phyloP scores from a whole-genome alignment of 371 early-diverging fungal genomes.

The Mucor ambiguus region DNA sequence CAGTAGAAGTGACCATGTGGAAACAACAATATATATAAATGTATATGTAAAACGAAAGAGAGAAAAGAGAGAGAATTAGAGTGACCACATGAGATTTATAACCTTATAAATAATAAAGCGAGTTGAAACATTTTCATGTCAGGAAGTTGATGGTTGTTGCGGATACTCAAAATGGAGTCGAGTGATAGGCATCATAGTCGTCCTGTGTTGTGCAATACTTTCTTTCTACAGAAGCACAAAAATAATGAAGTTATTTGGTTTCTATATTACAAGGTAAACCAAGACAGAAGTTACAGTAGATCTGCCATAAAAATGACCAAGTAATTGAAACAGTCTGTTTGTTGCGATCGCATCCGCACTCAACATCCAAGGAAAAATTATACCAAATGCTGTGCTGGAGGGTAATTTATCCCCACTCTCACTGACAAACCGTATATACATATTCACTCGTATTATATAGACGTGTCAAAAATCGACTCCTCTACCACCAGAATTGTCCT shows the following conservation, averaged over 20 bases:
- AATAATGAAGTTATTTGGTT: conserved; percentile 17
- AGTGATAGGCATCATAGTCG: conserved; percentile 4
- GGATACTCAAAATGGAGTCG: neutral
- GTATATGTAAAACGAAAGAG: neutral
- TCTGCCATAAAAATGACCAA: neutral
- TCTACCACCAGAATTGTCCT: conserved; percentile 16
- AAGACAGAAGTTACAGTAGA: neutral
- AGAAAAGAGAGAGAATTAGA: neutral
- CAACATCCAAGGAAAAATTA: conserved; percentile 24
- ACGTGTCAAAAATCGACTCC: conserved; percentile 20
- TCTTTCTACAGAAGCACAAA: neutral
- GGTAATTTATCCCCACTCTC: conserved; percentile 12
- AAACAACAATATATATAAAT: neutral
- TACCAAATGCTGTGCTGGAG: conserved; percentile 21
- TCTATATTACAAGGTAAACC: conserved; percentile 16
- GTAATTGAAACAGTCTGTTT: conserved; percentile 12
- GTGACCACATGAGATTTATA: neutral
- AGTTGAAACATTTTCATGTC: neutral
- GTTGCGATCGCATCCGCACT: conserved; percentile 12
- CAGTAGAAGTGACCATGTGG: conserved; percentile 11
- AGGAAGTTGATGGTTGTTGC: neutral
- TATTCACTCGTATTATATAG: neutral
- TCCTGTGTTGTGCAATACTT: conserved; percentile 11
- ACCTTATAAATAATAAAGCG: neutral
- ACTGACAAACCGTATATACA: neutral